Percentiles rank a stretch among this genome's conserved stretches.
Evolutionary conservation across 768 basidiomycete genomes (phyloP).

Genomic region (Neoboletus magnificus): DNA sequence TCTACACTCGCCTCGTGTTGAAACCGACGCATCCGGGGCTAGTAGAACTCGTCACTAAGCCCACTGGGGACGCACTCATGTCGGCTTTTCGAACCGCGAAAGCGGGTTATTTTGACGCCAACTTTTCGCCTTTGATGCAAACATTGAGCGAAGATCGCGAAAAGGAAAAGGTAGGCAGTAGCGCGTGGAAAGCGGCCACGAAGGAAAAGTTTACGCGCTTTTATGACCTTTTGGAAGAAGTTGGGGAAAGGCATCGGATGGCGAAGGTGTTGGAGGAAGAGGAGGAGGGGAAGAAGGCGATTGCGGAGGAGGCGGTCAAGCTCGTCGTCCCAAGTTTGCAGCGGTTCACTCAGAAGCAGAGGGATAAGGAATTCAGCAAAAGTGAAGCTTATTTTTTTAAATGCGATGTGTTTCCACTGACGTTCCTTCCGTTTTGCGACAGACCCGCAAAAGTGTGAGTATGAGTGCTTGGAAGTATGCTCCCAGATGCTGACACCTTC

Average conservation of each 20-base stretch:
- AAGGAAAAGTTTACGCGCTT: constrained; percentile 85
- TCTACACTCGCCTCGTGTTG: constrained; percentile 57
- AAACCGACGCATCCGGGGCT: constrained; percentile 48
- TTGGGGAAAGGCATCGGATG: constrained; percentile 69
- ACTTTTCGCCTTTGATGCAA: constrained; percentile 77
- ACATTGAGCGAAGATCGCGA: constrained; percentile 46
- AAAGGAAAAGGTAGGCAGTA: constrained; percentile 45
- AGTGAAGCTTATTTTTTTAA: constrained; percentile 46
- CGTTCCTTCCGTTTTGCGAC: not conserved
- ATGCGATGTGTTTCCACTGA: constrained; percentile 2
- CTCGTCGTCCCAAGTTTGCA: constrained; percentile 73
- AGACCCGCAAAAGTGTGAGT: constrained; percentile 56
- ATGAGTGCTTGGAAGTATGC: not conserved
- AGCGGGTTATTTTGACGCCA: constrained; percentile 80
- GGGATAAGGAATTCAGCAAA: constrained; percentile 82
- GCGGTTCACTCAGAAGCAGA: constrained; percentile 70
- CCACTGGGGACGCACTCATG: constrained; percentile 59
- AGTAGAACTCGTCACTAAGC: constrained; percentile 52
- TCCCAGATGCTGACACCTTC: constrained; percentile 10
- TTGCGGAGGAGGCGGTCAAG: constrained; percentile 74
- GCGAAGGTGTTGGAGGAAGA: constrained; percentile 73
- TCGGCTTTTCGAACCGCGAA: constrained; percentile 78
- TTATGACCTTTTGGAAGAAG: constrained; percentile 77
- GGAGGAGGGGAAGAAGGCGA: constrained; percentile 48
- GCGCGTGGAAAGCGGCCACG: constrained; percentile 49